Base-by-base conservation (phyloP, 805 yeast species). In the Starmerella vitae region DNA sequence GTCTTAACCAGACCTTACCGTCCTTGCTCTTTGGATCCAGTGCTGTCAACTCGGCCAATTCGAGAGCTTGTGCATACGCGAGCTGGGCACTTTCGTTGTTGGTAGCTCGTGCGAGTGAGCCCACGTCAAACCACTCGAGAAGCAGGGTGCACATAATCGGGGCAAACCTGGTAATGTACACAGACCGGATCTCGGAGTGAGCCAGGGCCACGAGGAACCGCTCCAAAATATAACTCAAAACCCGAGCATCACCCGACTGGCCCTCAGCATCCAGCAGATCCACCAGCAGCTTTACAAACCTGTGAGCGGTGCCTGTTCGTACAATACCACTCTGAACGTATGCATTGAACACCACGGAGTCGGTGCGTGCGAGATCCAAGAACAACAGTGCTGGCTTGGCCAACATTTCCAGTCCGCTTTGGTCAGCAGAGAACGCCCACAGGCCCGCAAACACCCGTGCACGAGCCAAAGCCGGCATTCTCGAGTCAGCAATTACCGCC, bases 341-440 rank as follows among this genome's bases (percentile, higher is more conserved):
- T 3, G 43, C 47, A 12, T 14, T 20, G 13, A 37, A 40, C 12
- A 37, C 12, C 4, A 37, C 28, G 12, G 25, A 27, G 28, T 43
- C 47, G 20, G 39, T 42, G n/a, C 10, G 10, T 26, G 34, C 36
- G 1, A 74, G 78, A 53, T 85, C 94, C 25, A 86, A 56, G 14
- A 82, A 60, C 1, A 82, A 54, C 43, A 75, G 72, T 5, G 84
- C 55, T 0, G 94, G 91, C 45, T 77, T 65, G 5, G 68, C 60
- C 10, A 84, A 57, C 6, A 78, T 58, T 36, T 67, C 76, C 44
- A 47, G 46, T 48, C 59, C 57, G 3, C 55, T 45, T 3, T 60
- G 50, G 27, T 74, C 82, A 32, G 66, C 69, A 0, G 88, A 68
- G 49, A 81, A 88, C 3, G 67, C 65, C 96, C 96, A 88, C 4